Evolutionary conservation across 2,329 filamentous ascomycete genomes (phyloP), one percentile per base, ranked within the genome.

Genomic region (Ophiocordyceps camponoti-floridani): DNA sequence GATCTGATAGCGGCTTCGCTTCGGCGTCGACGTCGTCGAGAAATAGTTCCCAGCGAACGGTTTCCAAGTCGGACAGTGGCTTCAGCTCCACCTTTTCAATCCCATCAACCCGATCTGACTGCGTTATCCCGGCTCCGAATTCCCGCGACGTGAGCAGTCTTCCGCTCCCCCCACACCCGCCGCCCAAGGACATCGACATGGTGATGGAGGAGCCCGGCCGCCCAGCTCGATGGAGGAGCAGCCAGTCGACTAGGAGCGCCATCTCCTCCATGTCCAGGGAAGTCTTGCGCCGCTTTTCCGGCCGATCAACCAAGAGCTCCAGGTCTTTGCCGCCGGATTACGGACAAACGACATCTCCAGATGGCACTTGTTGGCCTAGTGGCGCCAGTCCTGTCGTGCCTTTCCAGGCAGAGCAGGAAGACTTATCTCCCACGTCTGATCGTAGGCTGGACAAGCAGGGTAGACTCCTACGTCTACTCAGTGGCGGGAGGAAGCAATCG

Each of bases 31-130:
- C 64, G 44, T 65, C 67, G 4, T 62, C 61, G 1, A 65, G 64
- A 4, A 63, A 67, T 43, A 57, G 51, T 13, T 62, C 65, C 1
- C 59, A 59, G 14, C 68, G 65, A 45, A 57, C 67, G 5, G 58
- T 74, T n/a, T 66, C 68, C 30, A 76, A 76, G 48, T 67, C 72
- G 37, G 75, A 79, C 52, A 78, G 73, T 26, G 74, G 74, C 14
- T 79, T 79, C 51, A 73, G 73, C 51, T 79, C 74, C 8, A 77
- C 70, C 51, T 61, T 72, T 4, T 79, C 75, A 12, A 55, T 77
- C 16, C 66, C 70, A 37, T 77, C 74, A 1, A 64, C 72, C n/a
- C 57, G 55, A 26, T 61, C 56, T 44, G 59, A 62, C 19, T 14
- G 35, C 14, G 14, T 16, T 4, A n/a, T 37, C 9, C n/a, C 35